Evolutionary conservation across 176 grass and related monocot species (phyloP).

Genomic region (Avena sativa): DNA sequence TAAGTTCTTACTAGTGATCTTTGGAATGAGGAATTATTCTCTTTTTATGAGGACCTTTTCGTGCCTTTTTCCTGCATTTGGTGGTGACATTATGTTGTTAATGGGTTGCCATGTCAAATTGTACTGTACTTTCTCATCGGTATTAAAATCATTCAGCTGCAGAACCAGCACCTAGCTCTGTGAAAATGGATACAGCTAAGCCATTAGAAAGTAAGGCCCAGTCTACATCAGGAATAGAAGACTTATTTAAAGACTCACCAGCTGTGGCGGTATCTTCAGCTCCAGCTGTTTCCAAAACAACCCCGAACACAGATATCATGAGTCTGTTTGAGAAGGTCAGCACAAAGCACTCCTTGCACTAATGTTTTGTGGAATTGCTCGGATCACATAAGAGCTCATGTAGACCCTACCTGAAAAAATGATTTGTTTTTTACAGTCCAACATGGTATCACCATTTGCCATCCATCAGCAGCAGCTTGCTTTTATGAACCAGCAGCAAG

Average conservation of each 20-base stretch:
- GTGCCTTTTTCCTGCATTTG: conserved; percentile 10
- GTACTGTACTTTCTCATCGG: conserved; percentile 36
- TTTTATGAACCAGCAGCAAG: conserved; percentile 91
- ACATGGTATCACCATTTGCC: conserved; percentile 87
- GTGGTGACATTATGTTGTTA: conserved; percentile 17
- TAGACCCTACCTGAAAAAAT: conserved; percentile 39
- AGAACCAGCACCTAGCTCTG: conserved; percentile 56
- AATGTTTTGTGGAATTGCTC: conserved; percentile 28
- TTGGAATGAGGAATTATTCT: conserved; percentile 24
- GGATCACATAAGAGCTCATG: not conserved
- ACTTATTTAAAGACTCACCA: conserved; percentile 92
- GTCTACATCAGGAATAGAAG: conserved; percentile 67
- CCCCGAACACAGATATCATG: conserved; percentile 90
- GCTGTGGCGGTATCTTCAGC: conserved; percentile 61
- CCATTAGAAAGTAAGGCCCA: conserved; percentile 67
- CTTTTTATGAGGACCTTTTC: not conserved
- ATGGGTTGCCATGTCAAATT: conserved; percentile 10
- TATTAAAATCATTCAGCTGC: conserved; percentile 69
- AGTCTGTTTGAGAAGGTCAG: conserved; percentile 99
- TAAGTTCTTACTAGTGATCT: conserved; percentile 54
- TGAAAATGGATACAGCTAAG: conserved; percentile 70
- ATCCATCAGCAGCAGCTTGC: conserved; percentile 92
- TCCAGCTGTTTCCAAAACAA: conserved; percentile 56
- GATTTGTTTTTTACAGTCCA: conserved; percentile 65
- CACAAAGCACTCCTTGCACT: not conserved